phyloP scores from a whole-genome alignment of 2,329 filamentous ascomycete genomes.

The Aspergillus transmontanensis region DNA sequence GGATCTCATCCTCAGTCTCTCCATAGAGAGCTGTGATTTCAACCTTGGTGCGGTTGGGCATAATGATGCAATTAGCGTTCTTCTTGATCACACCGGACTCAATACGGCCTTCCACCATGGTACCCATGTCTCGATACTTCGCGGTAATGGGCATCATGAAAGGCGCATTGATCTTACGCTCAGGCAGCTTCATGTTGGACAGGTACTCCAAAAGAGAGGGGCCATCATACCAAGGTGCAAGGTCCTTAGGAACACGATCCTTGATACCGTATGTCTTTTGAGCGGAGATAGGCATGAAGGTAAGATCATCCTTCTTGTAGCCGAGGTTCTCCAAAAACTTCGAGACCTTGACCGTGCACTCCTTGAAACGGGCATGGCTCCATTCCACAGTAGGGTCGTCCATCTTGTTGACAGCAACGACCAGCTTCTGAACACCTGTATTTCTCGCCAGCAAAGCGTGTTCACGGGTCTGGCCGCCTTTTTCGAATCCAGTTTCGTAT shows the following conservation, averaged over 20 bases:
- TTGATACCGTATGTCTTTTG: conserved; percentile 87
- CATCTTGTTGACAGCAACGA: conserved; percentile 99
- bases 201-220: conserved; percentile 93
- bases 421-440: conserved; percentile 93
- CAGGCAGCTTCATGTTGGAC: conserved; percentile 88
- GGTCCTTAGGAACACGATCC: conserved; percentile 74
- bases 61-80: conserved; percentile 82
- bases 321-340: conserved; percentile 89
- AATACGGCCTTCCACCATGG: conserved; percentile 96
- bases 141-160: conserved; percentile 99
- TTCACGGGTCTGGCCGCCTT: conserved; percentile 94
- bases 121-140: conserved; percentile 97
- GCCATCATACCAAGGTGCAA: conserved; percentile 82
- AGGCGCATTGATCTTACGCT: conserved; percentile 93
- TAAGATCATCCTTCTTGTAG: conserved; percentile 93
- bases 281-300: conserved; percentile 95
- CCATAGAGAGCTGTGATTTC: conserved; percentile 86
- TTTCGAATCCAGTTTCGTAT: conserved; percentile 98
- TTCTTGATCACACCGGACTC: conserved; percentile 95
- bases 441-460: conserved; percentile 98
- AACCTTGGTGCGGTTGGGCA: conserved; percentile 87
- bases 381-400: conserved; percentile 95
- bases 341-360: conserved; percentile 86
- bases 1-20: conserved; percentile 92
- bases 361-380: conserved; percentile 89